A percentile compares a stretch with the other conserved stretches of the same genome.
These are phyloP conservation scores for Metschnikowia chrysomelidarum DNA, from an alignment of 805 yeast genomes.

Conservation along the genomic window DNA sequence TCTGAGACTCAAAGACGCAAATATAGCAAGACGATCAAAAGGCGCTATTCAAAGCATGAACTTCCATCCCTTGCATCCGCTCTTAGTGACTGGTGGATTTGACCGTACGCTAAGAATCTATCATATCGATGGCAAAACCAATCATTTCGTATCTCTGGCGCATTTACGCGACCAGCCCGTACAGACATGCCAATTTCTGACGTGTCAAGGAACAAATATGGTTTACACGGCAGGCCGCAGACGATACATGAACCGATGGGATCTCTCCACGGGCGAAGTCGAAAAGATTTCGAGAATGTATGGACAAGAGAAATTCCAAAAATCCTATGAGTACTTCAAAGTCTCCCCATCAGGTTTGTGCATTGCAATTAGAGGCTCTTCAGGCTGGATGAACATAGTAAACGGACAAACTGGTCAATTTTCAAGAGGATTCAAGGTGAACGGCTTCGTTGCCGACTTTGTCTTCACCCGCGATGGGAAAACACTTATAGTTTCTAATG, in stretches of 20 bases:
- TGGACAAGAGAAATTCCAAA: conserved; percentile 85
- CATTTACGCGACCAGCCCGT: conserved; percentile 79
- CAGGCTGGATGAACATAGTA: conserved; percentile 88
- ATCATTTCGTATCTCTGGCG: conserved; percentile 77
- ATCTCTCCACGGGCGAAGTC: conserved; percentile 62
- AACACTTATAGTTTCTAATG: conserved; percentile 55
- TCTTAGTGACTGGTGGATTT: conserved; percentile 87
- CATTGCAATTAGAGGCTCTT: conserved; percentile 75
- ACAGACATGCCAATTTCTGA: conserved; percentile 67
- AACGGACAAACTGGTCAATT: conserved; percentile 82
- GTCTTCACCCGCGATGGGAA: conserved; percentile 55
- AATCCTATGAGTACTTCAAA: conserved; percentile 83
- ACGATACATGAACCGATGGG: conserved; percentile 90
- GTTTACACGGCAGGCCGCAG: conserved; percentile 90
- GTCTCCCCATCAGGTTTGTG: conserved; percentile 69
- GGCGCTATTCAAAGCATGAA: conserved; percentile 83
- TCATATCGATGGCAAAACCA: conserved; percentile 85
- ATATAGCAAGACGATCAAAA: conserved; percentile 60
- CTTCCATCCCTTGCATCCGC: conserved; percentile 83
- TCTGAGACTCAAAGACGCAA: conserved; percentile 84
- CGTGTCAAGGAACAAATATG: conserved; percentile 38
- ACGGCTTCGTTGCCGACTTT: conserved; percentile 82
- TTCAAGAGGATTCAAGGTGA: conserved; percentile 82
- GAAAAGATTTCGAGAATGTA: conserved; percentile 87
- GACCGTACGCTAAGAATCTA: conserved; percentile 84